Conservation (phyloP, 2,329 filamentous ascomycete genomes). For the Fusarium buharicum region DNA sequence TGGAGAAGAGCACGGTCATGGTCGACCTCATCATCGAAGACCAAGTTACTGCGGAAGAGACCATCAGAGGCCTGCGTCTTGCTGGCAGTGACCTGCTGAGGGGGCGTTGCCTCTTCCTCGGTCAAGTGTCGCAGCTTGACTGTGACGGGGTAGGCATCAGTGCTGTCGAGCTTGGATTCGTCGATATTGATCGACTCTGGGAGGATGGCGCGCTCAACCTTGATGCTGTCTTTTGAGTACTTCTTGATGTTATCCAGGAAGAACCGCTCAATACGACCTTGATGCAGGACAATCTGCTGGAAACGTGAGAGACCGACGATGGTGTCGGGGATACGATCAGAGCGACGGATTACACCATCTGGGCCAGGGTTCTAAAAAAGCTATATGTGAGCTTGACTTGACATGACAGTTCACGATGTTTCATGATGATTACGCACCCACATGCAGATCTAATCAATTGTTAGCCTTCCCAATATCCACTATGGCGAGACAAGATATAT, state of each 20-base stretch:
- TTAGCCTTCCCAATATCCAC: not conserved
- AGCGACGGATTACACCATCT: slow-evolving; percentile 49
- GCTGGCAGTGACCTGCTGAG: not conserved
- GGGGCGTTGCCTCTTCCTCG: slow-evolving; percentile 9
- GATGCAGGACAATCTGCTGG: slow-evolving; percentile 74
- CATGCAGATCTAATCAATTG: not conserved
- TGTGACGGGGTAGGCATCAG: slow-evolving; percentile 2
- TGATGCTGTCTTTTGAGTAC: slow-evolving; percentile 2
- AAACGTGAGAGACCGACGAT: slow-evolving; percentile 70
- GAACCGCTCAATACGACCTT: slow-evolving; percentile 75
- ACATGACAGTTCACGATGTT: not conserved
- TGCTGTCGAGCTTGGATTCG: not conserved
- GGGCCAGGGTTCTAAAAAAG: slow-evolving; percentile 26
- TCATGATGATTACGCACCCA: not conserved
- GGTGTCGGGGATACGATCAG: slow-evolving; percentile 70
- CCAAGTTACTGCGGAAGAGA: slow-evolving; percentile 22
- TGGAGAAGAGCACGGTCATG: slow-evolving; percentile 56
- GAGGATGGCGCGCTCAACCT: slow-evolving; percentile 2
- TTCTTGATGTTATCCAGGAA: slow-evolving; percentile 69
- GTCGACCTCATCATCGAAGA: slow-evolving; percentile 63
- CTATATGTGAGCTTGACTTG: slow-evolving; percentile 9
- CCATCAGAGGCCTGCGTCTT: slow-evolving; percentile 5
- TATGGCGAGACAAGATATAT: too few species aligned
- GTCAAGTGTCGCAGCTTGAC: slow-evolving; percentile 12
- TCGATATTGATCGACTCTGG: slow-evolving; percentile 5